A percentile compares a stretch with the other conserved stretches of the same genome.
phyloP scores from a whole-genome alignment of 2,329 filamentous ascomycete species.

The Aspergillus japonicus region DNA sequence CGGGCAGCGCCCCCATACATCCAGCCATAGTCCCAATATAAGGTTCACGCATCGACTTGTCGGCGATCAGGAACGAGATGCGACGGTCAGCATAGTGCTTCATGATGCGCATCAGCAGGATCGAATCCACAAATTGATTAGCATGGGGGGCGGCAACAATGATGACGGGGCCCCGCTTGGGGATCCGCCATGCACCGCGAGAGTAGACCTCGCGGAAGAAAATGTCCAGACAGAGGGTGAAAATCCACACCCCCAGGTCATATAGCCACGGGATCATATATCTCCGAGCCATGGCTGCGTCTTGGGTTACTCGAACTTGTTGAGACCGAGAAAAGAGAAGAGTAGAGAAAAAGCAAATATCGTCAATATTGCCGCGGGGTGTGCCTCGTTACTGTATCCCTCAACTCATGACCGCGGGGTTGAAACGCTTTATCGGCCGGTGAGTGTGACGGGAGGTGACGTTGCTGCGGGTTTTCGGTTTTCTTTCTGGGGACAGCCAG shows the following conservation, averaged over 20 bases:
- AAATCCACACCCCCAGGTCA: slow-evolving; percentile 43
- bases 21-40: slow-evolving; percentile 88
- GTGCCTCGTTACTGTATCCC: not conserved
- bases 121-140: slow-evolving; percentile 96
- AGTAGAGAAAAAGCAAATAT: not conserved
- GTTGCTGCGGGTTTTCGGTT: not conserved
- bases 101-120: slow-evolving; percentile 88
- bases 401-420: slow-evolving; percentile 9
- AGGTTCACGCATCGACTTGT: slow-evolving; percentile 85
- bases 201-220: slow-evolving; percentile 99
- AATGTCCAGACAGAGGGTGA: slow-evolving; percentile 76
- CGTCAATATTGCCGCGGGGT: not conserved
- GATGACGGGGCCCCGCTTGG: slow-evolving; percentile 81
- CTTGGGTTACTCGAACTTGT: not conserved
- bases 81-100: slow-evolving; percentile 83
- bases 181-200: slow-evolving; percentile 91
- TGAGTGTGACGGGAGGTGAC: slow-evolving; percentile 3
- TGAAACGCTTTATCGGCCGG: not conserved
- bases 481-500: not conserved
- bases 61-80: slow-evolving; percentile 88
- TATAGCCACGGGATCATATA: slow-evolving; percentile 15
- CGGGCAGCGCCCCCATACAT: slow-evolving; percentile 85
- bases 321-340: not conserved
- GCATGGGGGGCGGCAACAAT: slow-evolving; percentile 97
- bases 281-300: slow-evolving; percentile 7